Evolutionary conservation across 2,329 filamentous ascomycete species (phyloP).

Genomic region (Cadophora sp.): DNA sequence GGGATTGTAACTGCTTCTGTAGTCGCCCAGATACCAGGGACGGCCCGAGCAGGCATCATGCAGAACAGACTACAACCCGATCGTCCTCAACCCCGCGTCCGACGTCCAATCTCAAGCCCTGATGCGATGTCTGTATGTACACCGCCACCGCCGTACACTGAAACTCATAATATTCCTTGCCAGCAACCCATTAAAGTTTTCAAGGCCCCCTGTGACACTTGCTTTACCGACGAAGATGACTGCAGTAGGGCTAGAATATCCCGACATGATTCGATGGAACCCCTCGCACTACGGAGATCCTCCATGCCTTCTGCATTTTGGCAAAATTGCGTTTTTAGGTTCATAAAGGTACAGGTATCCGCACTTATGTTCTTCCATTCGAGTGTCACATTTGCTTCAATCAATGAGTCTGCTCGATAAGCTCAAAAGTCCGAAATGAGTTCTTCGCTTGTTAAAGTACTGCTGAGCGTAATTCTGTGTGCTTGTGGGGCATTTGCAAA

Average conservation of each 20-base stretch:
- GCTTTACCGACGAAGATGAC: neutral
- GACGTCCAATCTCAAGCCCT: neutral
- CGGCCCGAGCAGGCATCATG: neutral
- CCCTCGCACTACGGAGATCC: neutral
- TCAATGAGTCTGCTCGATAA: no score
- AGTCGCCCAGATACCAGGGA: neutral
- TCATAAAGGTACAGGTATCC: neutral
- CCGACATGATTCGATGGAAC: neutral
- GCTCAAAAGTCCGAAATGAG: neutral
- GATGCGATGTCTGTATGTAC: no score
- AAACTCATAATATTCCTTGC: neutral
- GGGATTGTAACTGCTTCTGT: neutral
- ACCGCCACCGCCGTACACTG: neutral
- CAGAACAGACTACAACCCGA: neutral
- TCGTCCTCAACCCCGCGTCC: neutral
- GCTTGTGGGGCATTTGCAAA: neutral
- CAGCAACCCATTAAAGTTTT: neutral
- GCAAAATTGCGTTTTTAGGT: neutral
- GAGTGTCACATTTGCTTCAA: no score
- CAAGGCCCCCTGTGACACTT: neutral
- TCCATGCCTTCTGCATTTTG: neutral
- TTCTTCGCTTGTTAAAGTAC: neutral
- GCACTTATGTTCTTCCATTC: neutral
- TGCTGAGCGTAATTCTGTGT: neutral
- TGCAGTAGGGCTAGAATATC: neutral